These are phyloP conservation scores for Grigorovia humatica DNA, from an alignment of 805 yeast genomes.

Conservation along the genomic window DNA sequence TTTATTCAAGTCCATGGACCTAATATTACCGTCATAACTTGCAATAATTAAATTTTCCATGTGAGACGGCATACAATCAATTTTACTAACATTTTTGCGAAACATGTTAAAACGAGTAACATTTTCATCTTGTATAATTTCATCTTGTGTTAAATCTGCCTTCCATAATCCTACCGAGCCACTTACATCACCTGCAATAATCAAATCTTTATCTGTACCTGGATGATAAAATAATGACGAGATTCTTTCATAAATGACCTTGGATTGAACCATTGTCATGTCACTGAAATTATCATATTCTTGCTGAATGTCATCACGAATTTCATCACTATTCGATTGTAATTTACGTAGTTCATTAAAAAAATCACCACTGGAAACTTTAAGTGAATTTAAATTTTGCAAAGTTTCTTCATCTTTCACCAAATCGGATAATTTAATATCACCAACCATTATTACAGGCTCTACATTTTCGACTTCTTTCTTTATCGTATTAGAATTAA, in stretches of 20 bases:
- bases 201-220: conserved; percentile 43
- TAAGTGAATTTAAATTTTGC: conserved; percentile 24
- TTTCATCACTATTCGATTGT: conserved; percentile 19
- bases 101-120: conserved; percentile 64
- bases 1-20: conserved; percentile 57
- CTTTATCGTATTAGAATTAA: neutral
- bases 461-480: conserved; percentile 35
- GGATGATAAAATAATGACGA: conserved; percentile 75
- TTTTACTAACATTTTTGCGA: conserved; percentile 58
- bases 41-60: conserved; percentile 52
- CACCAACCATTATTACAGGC: conserved; percentile 53
- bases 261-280: conserved; percentile 60
- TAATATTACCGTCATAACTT: conserved; percentile 82
- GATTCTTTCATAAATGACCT: conserved; percentile 59
- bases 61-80: conserved; percentile 41
- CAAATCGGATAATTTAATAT: conserved; percentile 52
- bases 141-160: conserved; percentile 26
- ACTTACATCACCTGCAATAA: conserved; percentile 80
- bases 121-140: conserved; percentile 33
- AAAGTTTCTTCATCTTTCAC: conserved; percentile 33
- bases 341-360: conserved; percentile 41
- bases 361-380: conserved; percentile 61
- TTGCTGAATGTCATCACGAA: conserved; percentile 30
- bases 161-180: conserved; percentile 90
- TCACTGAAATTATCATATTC: conserved; percentile 40